Conservation (phyloP, 257 asterid genomes). For the Petrea volubilis region DNA sequence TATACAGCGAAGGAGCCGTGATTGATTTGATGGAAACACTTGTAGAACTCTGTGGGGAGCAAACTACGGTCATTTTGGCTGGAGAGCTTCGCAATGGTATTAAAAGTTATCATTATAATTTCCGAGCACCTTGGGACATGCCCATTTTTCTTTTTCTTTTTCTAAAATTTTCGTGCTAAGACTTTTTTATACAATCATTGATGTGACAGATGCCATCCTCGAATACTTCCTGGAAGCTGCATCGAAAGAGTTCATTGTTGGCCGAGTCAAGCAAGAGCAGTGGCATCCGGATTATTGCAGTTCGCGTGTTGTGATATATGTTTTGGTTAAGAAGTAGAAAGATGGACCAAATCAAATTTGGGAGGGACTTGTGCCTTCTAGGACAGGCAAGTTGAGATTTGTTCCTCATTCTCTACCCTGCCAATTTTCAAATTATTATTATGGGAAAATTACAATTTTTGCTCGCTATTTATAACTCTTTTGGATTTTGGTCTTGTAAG, state of each 20-base stretch:
- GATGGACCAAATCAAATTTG: neutral
- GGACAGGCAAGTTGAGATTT: neutral
- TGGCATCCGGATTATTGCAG: constrained; percentile 92
- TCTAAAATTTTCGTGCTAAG: too few species aligned
- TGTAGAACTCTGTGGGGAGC: constrained; percentile 59
- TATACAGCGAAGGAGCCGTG: constrained; percentile 88
- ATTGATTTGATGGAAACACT: constrained; percentile 74
- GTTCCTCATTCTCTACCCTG: neutral
- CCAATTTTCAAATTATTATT: too few species aligned
- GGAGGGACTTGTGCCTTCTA: neutral
- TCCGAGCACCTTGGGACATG: neutral
- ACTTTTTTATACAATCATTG: neutral
- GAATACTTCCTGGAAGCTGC: constrained; percentile 88
- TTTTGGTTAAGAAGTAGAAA: constrained; percentile 63
- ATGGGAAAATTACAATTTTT: too few species aligned
- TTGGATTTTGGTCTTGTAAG: too few species aligned
- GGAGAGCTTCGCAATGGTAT: constrained; percentile 97
- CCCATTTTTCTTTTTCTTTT: too few species aligned
- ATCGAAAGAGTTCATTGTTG: constrained; percentile 60
- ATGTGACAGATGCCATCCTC: constrained; percentile 74
- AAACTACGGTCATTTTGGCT: constrained; percentile 80
- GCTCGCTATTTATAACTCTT: too few species aligned
- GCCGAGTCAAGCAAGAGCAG: constrained; percentile 66
- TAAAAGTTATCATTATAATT: neutral
- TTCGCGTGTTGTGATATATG: constrained; percentile 69